Percentiles rank a stretch among this genome's conserved stretches.
These are phyloP conservation scores for Neofusicoccum sp. DNA, from an alignment of 2,329 filamentous ascomycete species.

Conservation along the genomic window DNA sequence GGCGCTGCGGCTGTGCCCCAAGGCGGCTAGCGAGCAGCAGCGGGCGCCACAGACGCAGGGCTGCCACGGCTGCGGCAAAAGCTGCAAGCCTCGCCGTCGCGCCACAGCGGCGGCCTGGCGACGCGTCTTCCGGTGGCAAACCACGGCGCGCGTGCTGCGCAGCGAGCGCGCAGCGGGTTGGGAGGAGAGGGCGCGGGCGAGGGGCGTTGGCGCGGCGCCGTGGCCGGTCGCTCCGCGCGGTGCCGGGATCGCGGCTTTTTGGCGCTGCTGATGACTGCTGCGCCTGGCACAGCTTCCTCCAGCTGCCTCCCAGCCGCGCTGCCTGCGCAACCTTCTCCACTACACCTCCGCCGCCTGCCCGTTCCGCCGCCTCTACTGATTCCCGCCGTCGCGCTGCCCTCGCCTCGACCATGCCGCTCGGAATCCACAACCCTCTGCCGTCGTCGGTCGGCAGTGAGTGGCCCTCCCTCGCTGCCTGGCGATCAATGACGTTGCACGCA, in stretches of 20 bases:
- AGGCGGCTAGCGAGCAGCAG: neutral
- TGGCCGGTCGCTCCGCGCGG: constrained; percentile 12
- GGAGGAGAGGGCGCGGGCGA: neutral
- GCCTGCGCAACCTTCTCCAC: constrained; percentile 5
- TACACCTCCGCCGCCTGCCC: neutral
- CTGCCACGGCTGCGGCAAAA: neutral
- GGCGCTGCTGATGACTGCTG: constrained; percentile 18
- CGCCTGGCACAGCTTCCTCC: constrained; percentile 5
- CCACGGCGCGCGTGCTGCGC: neutral
- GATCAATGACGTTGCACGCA: constrained; percentile 30
- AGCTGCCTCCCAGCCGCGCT: constrained; percentile 7
- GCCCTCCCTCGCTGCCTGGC: constrained; percentile 15
- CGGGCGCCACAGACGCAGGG: constrained; percentile 6
- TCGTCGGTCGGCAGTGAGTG: constrained; percentile 56
- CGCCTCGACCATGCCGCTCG: constrained; percentile 30
- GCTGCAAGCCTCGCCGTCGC: neutral
- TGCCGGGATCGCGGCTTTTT: constrained; percentile 17
- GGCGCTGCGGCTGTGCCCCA: neutral
- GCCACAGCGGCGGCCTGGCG: neutral
- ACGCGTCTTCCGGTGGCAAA: neutral
- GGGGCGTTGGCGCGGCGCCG: constrained; percentile 1
- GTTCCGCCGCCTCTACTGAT: neutral
- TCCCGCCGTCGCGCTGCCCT: constrained; percentile 7
- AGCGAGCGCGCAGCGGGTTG: neutral
- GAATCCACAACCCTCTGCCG: constrained; percentile 58